Percentiles rank a stretch among this genome's conserved stretches.
Evolutionary conservation across 352 stramenopile species (phyloP).

Genomic region (Saprolegnia parasitica): DNA sequence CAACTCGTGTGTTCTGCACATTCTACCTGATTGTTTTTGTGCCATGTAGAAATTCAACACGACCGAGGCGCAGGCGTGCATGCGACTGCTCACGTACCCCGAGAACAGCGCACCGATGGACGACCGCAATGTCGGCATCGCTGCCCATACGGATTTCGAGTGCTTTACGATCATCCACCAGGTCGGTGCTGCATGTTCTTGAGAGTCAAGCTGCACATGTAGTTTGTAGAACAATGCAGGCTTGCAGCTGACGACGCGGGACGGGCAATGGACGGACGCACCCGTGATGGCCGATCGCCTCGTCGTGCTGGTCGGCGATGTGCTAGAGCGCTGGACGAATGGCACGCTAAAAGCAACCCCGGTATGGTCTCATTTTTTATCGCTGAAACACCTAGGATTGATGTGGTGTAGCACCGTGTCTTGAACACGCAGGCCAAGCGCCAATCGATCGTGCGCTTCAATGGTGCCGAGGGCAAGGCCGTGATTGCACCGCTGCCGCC

Average conservation of each 20-base stretch:
- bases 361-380: conserved; percentile 33
- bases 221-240: conserved; percentile 46
- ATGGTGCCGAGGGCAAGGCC: conserved; percentile 65
- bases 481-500: conserved; percentile 53
- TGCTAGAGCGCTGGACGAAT: conserved; percentile 81
- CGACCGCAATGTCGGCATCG: conserved; percentile 68
- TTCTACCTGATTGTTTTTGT: too few relatives aligned
- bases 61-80: conserved; percentile 66
- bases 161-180: conserved; percentile 85
- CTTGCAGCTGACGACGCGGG: conserved; percentile 56
- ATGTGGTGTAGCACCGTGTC: conserved; percentile 54
- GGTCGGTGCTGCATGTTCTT: background rate
- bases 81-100: conserved; percentile 72
- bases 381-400: background rate
- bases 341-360: conserved; percentile 62
- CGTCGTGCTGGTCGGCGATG: conserved; percentile 75
- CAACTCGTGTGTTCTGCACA: too few relatives aligned
- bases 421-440: conserved; percentile 69
- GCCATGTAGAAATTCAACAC: conserved; percentile 47
- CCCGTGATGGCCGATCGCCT: conserved; percentile 64
- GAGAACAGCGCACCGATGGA: conserved; percentile 42
- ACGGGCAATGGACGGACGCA: conserved; percentile 61
- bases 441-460: conserved; percentile 81
- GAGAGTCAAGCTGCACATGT: background rate
- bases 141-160: conserved; percentile 81